These are phyloP conservation scores for Antrodiella citrinella DNA, from an alignment of 768 basidiomycete species.

Conservation along the genomic window DNA sequence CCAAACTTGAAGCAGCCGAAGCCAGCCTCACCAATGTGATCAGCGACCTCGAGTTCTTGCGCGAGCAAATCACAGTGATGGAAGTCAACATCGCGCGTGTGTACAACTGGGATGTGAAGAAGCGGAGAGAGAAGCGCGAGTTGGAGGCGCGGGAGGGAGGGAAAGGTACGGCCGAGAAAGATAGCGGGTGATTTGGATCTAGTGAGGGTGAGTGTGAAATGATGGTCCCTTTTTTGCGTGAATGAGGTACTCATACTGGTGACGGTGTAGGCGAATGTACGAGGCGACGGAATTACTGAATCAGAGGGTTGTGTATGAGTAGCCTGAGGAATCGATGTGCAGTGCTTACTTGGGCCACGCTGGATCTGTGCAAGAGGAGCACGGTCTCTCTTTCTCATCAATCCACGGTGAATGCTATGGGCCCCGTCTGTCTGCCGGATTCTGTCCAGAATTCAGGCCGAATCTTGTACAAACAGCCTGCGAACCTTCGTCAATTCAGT, in stretches of 20 bases:
- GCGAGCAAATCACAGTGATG: constrained; percentile 95
- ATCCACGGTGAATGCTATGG: too few relatives aligned
- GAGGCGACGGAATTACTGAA: not conserved
- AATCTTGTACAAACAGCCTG: too few relatives aligned
- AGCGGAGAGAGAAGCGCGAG: constrained; percentile 53
- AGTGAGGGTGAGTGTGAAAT: not conserved
- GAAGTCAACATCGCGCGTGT: constrained; percentile 92
- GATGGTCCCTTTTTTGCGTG: not conserved
- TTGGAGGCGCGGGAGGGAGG: constrained; percentile 23
- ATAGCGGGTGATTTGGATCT: constrained; percentile 2
- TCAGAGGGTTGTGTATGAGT: not conserved
- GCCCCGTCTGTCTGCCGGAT: too few relatives aligned
- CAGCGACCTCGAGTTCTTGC: constrained; percentile 87
- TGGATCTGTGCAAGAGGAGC: too few relatives aligned
- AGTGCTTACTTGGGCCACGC: too few relatives aligned
- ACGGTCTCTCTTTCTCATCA: too few relatives aligned
- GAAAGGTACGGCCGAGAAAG: constrained; percentile 5
- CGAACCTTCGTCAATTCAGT: too few relatives aligned
- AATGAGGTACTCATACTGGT: too few relatives aligned
- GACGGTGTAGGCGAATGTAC: not conserved
- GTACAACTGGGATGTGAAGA: constrained; percentile 94
- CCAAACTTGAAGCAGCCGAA: constrained; percentile 71
- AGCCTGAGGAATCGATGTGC: too few relatives aligned
- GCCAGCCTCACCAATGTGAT: constrained; percentile 54
- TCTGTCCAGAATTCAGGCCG: too few relatives aligned